Conservation (phyloP, 129 eudicot species). For the Chrysanthemum seticuspe region DNA sequence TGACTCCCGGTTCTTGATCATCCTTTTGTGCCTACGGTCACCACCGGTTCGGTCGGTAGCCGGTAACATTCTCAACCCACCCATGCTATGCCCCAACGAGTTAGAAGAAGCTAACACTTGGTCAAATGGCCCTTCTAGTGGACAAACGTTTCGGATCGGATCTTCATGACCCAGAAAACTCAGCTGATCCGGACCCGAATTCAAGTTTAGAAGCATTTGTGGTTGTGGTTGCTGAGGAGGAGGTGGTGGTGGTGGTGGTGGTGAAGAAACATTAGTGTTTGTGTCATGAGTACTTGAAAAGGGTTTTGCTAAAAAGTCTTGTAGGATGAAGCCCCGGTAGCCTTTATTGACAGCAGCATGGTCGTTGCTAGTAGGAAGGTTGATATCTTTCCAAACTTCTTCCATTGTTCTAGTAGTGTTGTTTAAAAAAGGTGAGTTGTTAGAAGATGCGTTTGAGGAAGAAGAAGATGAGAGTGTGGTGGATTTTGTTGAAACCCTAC, state of each 20-base stretch:
- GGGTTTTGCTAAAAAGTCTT: slow-evolving; percentile 62
- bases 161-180: slow-evolving; percentile 20
- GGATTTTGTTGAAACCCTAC: background rate
- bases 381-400: slow-evolving; percentile 69
- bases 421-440: slow-evolving; percentile 19
- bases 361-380: slow-evolving; percentile 36
- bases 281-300: slow-evolving; percentile 30
- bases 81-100: slow-evolving; percentile 13
- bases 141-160: slow-evolving; percentile 22
- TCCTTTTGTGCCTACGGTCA: slow-evolving; percentile 58
- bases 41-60: slow-evolving; percentile 37
- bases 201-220: slow-evolving; percentile 37
- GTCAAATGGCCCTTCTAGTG: slow-evolving; percentile 36
- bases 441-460: slow-evolving; percentile 25
- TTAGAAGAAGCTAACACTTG: slow-evolving; percentile 38
- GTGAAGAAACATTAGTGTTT: slow-evolving; percentile 16
- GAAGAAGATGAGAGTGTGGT: slow-evolving; percentile 29
- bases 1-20: slow-evolving; percentile 83
- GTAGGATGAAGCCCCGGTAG: slow-evolving; percentile 43
- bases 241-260: slow-evolving; percentile 28
- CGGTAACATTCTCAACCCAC: slow-evolving; percentile 38
- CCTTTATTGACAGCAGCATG: slow-evolving; percentile 21
- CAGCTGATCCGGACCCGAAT: slow-evolving; percentile 40
- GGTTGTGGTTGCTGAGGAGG: slow-evolving; percentile 28
- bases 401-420: slow-evolving; percentile 51